Evolutionary conservation across 176 grass and related monocot species (phyloP), one percentile per base, ranked within the genome.

Genomic region (Cenchrus fungigraminus): DNA sequence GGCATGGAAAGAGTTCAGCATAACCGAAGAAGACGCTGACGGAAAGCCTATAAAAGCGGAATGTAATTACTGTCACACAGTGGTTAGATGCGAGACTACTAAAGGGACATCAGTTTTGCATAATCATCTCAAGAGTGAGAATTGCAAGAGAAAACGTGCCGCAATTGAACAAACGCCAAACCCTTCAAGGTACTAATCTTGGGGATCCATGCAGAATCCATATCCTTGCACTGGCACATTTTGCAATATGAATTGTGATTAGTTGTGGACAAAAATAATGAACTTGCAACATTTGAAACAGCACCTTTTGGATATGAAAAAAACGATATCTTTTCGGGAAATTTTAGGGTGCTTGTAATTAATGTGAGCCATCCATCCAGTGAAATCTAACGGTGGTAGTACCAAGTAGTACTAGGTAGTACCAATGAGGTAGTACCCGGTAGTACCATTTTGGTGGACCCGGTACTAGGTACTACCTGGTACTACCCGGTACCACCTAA

Each of bases 41-140:
- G 55, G 75, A 17, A 19, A 86, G 4, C 40, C 84, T 40, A 0
- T 11, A 12, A 71, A 6, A 71, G 65, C 74, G 12, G 2, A 22
- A 34, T 86, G 82, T 53, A 54, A 12, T 22, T 5, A 76, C 47
- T 85, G 84, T 22, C 11, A 0, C 4, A 62, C 2, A 19, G 11
- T 0, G 42, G 29, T 85, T 5, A 49, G 11, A 0, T 72, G 55
- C 3, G 55, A 20, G 20, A 16, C 43, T 2, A 8, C 2, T 16
- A n/a, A 42, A 0, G 84, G 75, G 0, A 86, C 84, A 13, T 71
- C 84, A 0, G 76, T 50, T 19, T 17, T 86, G 45, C 44, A 2
- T 13, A 79, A 86, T 5, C 84, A 86, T 63, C 31, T 37, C 28
- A 85, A 59, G 15, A 49, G 29, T 25, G 32, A 16, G 1, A 32